Base-by-base conservation (phyloP, 139 green algal species). In the Pedinophyceae sp. region DNA sequence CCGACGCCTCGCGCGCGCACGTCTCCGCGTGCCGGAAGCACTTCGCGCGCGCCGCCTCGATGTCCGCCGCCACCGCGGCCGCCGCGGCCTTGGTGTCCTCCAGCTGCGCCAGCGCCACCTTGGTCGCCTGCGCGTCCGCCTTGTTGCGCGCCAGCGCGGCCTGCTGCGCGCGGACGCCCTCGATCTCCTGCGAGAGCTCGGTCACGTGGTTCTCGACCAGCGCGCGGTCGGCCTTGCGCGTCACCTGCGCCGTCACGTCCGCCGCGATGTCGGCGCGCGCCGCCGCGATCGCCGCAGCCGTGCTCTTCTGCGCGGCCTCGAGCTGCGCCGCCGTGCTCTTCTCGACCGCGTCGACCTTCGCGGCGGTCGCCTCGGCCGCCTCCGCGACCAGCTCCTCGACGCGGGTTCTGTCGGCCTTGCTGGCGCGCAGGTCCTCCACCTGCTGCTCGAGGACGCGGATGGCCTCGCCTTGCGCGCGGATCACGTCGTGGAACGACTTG, bases 401-500 rank as follows among this genome's bases (percentile, higher is more conserved):
- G n/a, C 59, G 38, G 25, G 20, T 39, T n/a, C n/a, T n/a, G n/a
- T n/a, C 46, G 27, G 10, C 20, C 15, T 52, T 7, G 13, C 10
- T 22, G 25, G 10, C 46, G 27, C 10, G 10, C n/a, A n/a, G n/a
- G n/a, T n/a, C n/a, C n/a, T n/a, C n/a, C n/a, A n/a, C n/a, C n/a
- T 53, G 47, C 22, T 13, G 13, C 10, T 53, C 13, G 50, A 4
- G 39, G 10, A 45, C 50, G 4, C 56, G n/a, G 26, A 66, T 66
- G 39, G 27, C 30, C n/a, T n/a, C n/a, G n/a, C n/a, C n/a, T n/a
- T n/a, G n/a, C n/a, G n/a, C n/a, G n/a, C n/a, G n/a, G 2, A 79
- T 57, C 18, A 79, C 67, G 49, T 79, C 71, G 38, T 76, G 64
- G 50, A 76, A 79, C 1, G 67, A 64, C 52, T 73, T 73, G 55